A percentile compares a stretch with the other conserved stretches of the same genome.
Evolutionary conservation across 805 yeast species (phyloP).

Genomic region (Metschnikowia aberdeeniae): DNA sequence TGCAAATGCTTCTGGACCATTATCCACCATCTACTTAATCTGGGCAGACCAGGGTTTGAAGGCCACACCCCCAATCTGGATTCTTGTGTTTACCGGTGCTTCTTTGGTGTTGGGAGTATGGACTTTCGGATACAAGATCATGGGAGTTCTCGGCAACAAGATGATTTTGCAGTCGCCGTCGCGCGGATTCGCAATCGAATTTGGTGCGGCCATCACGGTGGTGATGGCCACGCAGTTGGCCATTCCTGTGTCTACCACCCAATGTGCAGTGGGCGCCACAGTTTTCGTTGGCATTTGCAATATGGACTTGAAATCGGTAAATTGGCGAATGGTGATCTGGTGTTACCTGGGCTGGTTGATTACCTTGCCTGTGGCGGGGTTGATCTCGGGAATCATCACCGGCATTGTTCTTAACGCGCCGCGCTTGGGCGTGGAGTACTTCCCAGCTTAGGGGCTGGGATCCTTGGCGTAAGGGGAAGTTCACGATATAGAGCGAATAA

Average conservation of each 20-base stretch:
- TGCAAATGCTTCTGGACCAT: constrained; percentile 74
- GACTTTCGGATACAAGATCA: constrained; percentile 69
- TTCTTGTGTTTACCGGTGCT: constrained; percentile 62
- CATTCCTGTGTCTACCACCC: constrained; percentile 76
- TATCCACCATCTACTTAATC: constrained; percentile 57
- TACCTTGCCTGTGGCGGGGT: constrained; percentile 70
- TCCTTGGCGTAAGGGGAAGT: neutral
- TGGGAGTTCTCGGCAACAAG: constrained; percentile 69
- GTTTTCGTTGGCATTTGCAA: constrained; percentile 74
- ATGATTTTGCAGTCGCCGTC: constrained; percentile 73
- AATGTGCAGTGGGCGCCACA: constrained; percentile 74
- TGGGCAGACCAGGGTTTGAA: constrained; percentile 55
- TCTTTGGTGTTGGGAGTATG: constrained; percentile 65
- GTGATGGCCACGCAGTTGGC: constrained; percentile 70
- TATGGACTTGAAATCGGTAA: constrained; percentile 56
- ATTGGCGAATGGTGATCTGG: constrained; percentile 76
- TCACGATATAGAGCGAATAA: neutral
- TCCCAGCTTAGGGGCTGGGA: constrained; percentile 6
- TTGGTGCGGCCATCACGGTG: constrained; percentile 73
- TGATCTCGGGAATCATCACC: constrained; percentile 62
- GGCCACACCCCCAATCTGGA: constrained; percentile 67
- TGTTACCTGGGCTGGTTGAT: constrained; percentile 69
- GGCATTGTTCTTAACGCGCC: constrained; percentile 68
- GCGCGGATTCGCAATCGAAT: constrained; percentile 71
- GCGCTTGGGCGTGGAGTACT: constrained; percentile 29